Evolutionary conservation across 768 basidiomycete species (phyloP), one percentile per base, ranked within the genome.

Genomic region (Panus rudis): DNA sequence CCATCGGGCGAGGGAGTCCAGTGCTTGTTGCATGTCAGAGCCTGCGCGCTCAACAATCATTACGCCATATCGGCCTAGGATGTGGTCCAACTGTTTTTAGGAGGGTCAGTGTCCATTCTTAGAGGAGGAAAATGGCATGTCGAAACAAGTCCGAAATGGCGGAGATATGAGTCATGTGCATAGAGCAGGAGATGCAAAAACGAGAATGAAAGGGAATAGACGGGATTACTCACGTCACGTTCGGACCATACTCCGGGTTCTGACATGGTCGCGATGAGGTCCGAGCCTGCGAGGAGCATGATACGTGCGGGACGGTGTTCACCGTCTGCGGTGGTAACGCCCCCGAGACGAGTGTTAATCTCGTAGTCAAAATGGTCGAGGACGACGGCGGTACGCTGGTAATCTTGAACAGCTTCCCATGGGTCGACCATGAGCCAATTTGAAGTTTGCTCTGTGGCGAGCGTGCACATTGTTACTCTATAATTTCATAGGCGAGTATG

Each of bases 211-310:
- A 48, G 16, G 10, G 33, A 30, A 30, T 30, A 30, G 28, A 30
- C 10, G n/a, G 10, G 10, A 38, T 47, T 33, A 75, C 91, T 60
- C 65, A 94, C 92, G 74, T 99, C 96, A 47, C 79, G 73, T 56
- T 92, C 83, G 43, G 84, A 80, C 96, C 96, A 99, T 27, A 99
- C 94, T 14, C 96, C 94, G 21, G 96, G 96, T 67, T 97, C 92
- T 52, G 88, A 89, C 84, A 99, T 97, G 21, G 92, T 96, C 56
- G 89, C 81, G 63, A 98, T 98, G 54, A 99, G 72, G 66, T 99
- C 96, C 10, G 89, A 92, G n/a, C 96, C 96, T 4, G 96, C 96
- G 42, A 99, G 78, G 31, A 99, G 78, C 84, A 98, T 89, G 52
- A 97, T 74, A 49, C 82, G 82, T 50, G 88, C 82, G 57, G 75